Conservation (phyloP, 371 early-diverging fungal species). For the Umbelopsis sp. region DNA sequence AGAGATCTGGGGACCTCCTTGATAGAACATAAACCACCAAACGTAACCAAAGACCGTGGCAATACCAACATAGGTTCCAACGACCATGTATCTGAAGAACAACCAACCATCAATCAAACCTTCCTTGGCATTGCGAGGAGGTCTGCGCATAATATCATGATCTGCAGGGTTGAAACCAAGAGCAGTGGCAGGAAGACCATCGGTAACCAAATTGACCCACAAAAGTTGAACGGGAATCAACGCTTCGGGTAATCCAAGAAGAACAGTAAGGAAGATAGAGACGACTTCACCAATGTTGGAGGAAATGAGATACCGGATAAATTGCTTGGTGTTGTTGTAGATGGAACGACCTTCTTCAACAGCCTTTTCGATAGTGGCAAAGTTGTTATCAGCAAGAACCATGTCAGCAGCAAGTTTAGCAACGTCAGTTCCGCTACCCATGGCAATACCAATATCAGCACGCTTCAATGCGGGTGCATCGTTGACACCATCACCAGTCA, state of each 20-base stretch:
- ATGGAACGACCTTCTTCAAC: constrained; percentile 97
- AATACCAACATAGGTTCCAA: constrained; percentile 91
- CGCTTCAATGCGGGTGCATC: constrained; percentile 97
- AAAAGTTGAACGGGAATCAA: constrained; percentile 96
- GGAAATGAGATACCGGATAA: constrained; percentile 95
- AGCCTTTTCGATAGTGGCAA: constrained; percentile 94
- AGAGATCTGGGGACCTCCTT: constrained; percentile 83
- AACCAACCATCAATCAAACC: constrained; percentile 93
- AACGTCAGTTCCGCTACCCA: constrained; percentile 98
- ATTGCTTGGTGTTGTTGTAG: constrained; percentile 97
- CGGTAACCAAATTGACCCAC: constrained; percentile 98
- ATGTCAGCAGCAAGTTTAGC: constrained; percentile 97
- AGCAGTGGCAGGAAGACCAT: constrained; percentile 96
- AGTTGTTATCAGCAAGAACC: constrained; percentile 97
- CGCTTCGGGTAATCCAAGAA: constrained; percentile 96
- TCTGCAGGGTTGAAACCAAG: constrained; percentile 98
- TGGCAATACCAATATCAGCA: constrained; percentile 98
- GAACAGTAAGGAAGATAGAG: constrained; percentile 91
- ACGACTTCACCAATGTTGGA: constrained; percentile 91
- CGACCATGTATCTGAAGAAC: constrained; percentile 91
- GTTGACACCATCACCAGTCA: constrained; percentile 99
- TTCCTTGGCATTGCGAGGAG: constrained; percentile 86
- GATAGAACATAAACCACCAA: constrained; percentile 97
- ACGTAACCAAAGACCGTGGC: constrained; percentile 97
- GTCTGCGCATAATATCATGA: constrained; percentile 90